phyloP scores from a whole-genome alignment of 2,329 filamentous ascomycete genomes.

The Phaeomoniella chlamydospora region DNA sequence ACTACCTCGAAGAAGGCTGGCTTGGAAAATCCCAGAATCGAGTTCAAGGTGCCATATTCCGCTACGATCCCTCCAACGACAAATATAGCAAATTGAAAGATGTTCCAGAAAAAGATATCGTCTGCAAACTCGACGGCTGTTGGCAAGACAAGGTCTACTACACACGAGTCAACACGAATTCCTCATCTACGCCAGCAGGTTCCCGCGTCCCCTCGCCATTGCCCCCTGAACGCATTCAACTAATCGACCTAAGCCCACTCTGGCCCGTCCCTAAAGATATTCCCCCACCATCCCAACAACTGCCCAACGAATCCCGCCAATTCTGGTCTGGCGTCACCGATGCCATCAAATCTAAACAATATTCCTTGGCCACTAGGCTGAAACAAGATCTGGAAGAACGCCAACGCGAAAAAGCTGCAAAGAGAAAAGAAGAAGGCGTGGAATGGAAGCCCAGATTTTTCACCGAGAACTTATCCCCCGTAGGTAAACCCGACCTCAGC shows the following conservation, averaged over 20 bases:
- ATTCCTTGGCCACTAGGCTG: constrained; percentile 63
- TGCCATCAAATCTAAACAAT: constrained; percentile 74
- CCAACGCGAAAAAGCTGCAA: constrained; percentile 71
- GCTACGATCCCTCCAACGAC: constrained; percentile 77
- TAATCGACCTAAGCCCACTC: constrained; percentile 81
- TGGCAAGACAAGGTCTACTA: constrained; percentile 66
- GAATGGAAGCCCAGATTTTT: constrained; percentile 87
- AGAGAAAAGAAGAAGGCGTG: constrained; percentile 54
- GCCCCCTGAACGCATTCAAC: constrained; percentile 30
- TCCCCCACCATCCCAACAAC: constrained; percentile 63
- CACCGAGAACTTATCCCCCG: constrained; percentile 41
- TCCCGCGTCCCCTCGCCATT: too few species aligned
- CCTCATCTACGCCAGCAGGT: constrained; percentile 7
- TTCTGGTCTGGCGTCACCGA: constrained; percentile 83
- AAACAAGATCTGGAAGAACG: constrained; percentile 88
- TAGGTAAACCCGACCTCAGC: constrained; percentile 49
- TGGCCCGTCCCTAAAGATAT: constrained; percentile 63
- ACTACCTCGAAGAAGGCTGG: constrained; percentile 93
- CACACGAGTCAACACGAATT: constrained; percentile 28
- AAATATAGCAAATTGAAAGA: constrained; percentile 67
- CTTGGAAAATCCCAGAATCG: constrained; percentile 81
- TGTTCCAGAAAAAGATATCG: constrained; percentile 69
- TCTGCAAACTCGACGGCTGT: constrained; percentile 67
- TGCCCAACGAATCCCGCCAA: constrained; percentile 75
- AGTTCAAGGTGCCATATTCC: constrained; percentile 81